Evolutionary conservation across 495 filamentous ascomycete species (phyloP).

Genomic region (Neurospora tetraspora): DNA sequence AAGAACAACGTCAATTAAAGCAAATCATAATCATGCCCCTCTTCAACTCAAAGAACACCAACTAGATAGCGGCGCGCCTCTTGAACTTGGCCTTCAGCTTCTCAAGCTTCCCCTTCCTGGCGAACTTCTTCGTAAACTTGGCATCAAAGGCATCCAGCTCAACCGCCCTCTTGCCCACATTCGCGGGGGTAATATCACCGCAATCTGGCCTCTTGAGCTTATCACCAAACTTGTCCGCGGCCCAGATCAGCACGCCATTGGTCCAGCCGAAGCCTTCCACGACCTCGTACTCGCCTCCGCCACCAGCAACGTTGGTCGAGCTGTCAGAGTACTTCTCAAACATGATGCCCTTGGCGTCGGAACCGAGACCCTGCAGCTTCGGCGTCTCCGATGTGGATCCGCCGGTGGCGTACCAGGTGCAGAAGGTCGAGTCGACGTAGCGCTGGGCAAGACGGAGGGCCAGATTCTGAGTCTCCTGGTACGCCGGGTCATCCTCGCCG

Average conservation of each 20-base stretch:
- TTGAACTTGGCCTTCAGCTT: background rate
- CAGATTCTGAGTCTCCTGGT: slow-evolving; percentile 28
- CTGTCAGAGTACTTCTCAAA: slow-evolving; percentile 43
- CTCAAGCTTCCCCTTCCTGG: slow-evolving; percentile 3
- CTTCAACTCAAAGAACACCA: background rate
- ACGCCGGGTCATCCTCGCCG: slow-evolving; percentile 30
- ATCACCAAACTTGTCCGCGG: slow-evolving; percentile 34
- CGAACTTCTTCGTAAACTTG: slow-evolving; percentile 30
- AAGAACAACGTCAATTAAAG: background rate
- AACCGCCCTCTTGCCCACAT: slow-evolving; percentile 20
- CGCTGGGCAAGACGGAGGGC: slow-evolving; percentile 35
- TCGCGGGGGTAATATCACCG: slow-evolving; percentile 29
- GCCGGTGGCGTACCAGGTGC: slow-evolving; percentile 41
- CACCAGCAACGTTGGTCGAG: slow-evolving; percentile 35
- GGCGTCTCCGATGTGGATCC: slow-evolving; percentile 34
- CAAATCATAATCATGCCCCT: background rate
- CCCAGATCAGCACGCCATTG: slow-evolving; percentile 43
- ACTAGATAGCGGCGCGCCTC: background rate
- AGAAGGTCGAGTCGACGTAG: slow-evolving; percentile 41
- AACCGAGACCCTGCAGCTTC: slow-evolving; percentile 28
- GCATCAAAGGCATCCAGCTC: slow-evolving; percentile 31
- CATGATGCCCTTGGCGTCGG: slow-evolving; percentile 31
- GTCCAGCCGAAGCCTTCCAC: slow-evolving; percentile 45
- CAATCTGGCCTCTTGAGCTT: slow-evolving; percentile 33
- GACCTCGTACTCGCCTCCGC: slow-evolving; percentile 41